Evolutionary conservation across 2,329 filamentous ascomycete genomes (phyloP).

Genomic region (Ceratocystis destructans): DNA sequence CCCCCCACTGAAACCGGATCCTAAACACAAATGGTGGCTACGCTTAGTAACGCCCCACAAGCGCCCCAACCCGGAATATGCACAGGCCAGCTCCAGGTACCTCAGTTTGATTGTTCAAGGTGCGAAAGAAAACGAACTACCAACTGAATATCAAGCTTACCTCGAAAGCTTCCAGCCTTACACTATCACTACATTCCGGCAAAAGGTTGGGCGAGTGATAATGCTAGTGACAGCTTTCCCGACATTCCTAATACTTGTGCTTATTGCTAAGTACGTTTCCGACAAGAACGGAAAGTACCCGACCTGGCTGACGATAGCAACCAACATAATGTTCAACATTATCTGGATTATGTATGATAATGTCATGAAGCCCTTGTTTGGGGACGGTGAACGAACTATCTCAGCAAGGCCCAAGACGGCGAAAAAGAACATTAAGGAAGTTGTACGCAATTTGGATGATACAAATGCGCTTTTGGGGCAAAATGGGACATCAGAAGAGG

Average conservation of each 20-base stretch:
- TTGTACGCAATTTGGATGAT: neutral
- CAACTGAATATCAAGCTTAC: conserved; percentile 62
- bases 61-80: conserved; percentile 55
- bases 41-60: conserved; percentile 34
- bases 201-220: conserved; percentile 55
- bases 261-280: conserved; percentile 37
- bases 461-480: conserved; percentile 3
- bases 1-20: conserved; percentile 22
- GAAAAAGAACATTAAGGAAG: neutral
- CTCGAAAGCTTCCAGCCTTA: conserved; percentile 58
- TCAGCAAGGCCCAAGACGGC: neutral
- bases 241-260: conserved; percentile 41
- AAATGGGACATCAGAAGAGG: neutral
- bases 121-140: conserved; percentile 66
- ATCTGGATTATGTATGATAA: conserved; percentile 35
- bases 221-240: conserved; percentile 36
- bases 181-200: conserved; percentile 49
- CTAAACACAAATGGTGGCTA: conserved; percentile 29
- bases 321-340: conserved; percentile 33
- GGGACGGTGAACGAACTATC: conserved; percentile 64
- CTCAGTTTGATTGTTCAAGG: conserved; percentile 67
- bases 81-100: conserved; percentile 74
- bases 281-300: conserved; percentile 57
- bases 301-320: conserved; percentile 43
- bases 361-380: conserved; percentile 50